phyloP scores from a whole-genome alignment of 2,329 filamentous ascomycete species.

The Aplosporella prunicola region DNA sequence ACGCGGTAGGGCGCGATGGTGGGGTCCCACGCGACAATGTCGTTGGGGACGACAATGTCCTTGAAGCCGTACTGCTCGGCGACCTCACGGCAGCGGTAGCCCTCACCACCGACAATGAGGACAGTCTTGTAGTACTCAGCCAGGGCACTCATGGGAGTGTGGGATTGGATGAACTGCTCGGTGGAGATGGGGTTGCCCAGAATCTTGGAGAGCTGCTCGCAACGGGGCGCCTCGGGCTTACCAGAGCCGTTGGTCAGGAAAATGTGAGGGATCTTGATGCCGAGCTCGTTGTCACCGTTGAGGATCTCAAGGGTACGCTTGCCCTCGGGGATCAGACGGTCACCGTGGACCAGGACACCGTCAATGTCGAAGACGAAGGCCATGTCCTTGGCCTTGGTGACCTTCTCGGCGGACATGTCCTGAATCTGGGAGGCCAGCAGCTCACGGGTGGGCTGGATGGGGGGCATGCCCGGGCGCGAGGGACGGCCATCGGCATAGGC shows the following conservation, averaged over 20 bases:
- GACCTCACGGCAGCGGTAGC: constrained; percentile 63
- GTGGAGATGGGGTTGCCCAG: constrained; percentile 55
- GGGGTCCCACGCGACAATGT: constrained; percentile 60
- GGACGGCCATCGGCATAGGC: constrained; percentile 38
- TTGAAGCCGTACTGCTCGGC: constrained; percentile 66
- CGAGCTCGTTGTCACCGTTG: constrained; percentile 67
- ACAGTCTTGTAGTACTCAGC: constrained; percentile 70
- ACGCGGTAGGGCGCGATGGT: constrained; percentile 59
- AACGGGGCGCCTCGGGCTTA: constrained; percentile 57
- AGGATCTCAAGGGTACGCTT: constrained; percentile 58
- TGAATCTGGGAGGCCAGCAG: constrained; percentile 63
- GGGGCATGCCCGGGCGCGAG: constrained; percentile 47
- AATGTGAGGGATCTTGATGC: constrained; percentile 68
- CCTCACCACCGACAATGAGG: constrained; percentile 65
- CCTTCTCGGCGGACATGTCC: constrained; percentile 56
- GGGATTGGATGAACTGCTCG: constrained; percentile 68
- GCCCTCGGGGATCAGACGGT: constrained; percentile 59
- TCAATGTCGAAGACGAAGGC: constrained; percentile 73
- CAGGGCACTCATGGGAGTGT: constrained; percentile 68
- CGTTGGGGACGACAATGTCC: constrained; percentile 63
- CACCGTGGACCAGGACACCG: constrained; percentile 65
- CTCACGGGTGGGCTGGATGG: constrained; percentile 53
- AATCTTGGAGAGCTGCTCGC: constrained; percentile 58
- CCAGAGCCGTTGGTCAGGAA: constrained; percentile 68
- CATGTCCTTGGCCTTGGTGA: constrained; percentile 65